phyloP scores from a whole-genome alignment of 805 yeast genomes.

The Sungouiella blattae region DNA sequence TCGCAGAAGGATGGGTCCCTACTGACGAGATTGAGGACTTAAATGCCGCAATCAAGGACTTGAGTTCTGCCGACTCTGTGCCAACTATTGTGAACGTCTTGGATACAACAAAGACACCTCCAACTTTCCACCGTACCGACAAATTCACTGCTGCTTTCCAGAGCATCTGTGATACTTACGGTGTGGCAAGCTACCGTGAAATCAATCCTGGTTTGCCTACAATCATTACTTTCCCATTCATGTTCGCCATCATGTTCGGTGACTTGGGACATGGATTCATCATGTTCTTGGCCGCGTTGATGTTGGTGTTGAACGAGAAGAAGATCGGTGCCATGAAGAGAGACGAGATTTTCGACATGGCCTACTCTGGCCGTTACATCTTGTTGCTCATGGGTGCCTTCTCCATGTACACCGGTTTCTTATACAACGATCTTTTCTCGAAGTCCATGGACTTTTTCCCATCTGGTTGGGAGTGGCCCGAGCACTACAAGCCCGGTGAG shows the following conservation, averaged over 20 bases:
- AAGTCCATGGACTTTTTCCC: constrained; percentile 82
- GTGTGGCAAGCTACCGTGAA: constrained; percentile 88
- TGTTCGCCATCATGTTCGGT: constrained; percentile 99
- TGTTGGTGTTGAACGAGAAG: constrained; percentile 70
- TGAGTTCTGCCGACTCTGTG: constrained; percentile 49
- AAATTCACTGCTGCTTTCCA: constrained; percentile 94
- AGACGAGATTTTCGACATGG: constrained; percentile 97
- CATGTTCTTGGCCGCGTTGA: constrained; percentile 67
- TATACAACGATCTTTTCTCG: constrained; percentile 93
- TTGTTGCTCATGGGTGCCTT: constrained; percentile 88
- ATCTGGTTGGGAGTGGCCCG: constrained; percentile 95
- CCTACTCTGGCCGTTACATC: constrained; percentile 88
- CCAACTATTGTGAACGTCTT: constrained; percentile 56
- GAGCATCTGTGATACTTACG: constrained; percentile 91
- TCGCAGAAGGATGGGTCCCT: constrained; percentile 98
- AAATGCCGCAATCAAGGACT: constrained; percentile 60
- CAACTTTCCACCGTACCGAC: constrained; percentile 92
- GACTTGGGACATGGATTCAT: constrained; percentile 95
- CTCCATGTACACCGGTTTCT: constrained; percentile 91
- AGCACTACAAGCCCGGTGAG: constrained; percentile 64
- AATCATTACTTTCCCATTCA: constrained; percentile 91
- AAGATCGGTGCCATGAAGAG: constrained; percentile 64
- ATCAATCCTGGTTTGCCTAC: constrained; percentile 96
- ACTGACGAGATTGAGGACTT: constrained; percentile 66
- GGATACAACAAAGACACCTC: constrained; percentile 82